A percentile compares a stretch with the other conserved stretches of the same genome.
These are phyloP conservation scores for Prosopis cineraria DNA, from an alignment of 306 rosid species.

Conservation along the genomic window DNA sequence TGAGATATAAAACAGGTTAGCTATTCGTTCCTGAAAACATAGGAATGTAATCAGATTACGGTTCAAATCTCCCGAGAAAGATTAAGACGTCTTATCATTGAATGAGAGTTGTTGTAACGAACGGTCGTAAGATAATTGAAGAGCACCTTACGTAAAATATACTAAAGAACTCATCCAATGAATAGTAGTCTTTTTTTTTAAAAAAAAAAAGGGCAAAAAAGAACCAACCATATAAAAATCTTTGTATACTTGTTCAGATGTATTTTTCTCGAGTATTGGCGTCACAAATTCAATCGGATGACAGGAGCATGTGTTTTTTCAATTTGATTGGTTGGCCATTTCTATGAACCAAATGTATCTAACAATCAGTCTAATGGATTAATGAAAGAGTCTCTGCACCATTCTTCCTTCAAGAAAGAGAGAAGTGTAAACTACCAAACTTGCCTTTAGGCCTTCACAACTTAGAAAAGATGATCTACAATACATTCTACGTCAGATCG, in stretches of 20 bases:
- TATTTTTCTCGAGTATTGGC: background rate
- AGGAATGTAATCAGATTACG: background rate
- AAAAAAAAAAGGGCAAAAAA: too few species aligned
- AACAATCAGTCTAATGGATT: too few species aligned
- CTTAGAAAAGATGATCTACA: too few species aligned
- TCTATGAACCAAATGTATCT: background rate
- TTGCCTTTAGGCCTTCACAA: too few species aligned
- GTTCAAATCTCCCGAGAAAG: background rate
- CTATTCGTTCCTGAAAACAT: background rate
- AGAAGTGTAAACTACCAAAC: too few species aligned
- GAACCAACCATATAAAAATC: background rate
- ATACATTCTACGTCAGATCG: slow-evolving; percentile 33
- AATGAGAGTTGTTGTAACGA: background rate
- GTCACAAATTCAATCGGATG: background rate
- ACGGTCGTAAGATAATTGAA: background rate
- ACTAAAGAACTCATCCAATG: background rate
- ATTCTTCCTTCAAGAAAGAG: too few species aligned
- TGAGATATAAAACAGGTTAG: background rate
- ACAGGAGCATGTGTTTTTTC: background rate
- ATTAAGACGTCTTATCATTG: background rate
- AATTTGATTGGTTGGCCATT: background rate
- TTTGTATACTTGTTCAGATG: background rate
- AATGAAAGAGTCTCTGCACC: background rate
- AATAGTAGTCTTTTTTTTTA: too few species aligned
- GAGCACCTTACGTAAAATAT: background rate